Evolutionary conservation across 73 alveolate genomes (phyloP), one percentile per base, ranked within the genome.

Genomic region (Paraurostyla sp.): DNA sequence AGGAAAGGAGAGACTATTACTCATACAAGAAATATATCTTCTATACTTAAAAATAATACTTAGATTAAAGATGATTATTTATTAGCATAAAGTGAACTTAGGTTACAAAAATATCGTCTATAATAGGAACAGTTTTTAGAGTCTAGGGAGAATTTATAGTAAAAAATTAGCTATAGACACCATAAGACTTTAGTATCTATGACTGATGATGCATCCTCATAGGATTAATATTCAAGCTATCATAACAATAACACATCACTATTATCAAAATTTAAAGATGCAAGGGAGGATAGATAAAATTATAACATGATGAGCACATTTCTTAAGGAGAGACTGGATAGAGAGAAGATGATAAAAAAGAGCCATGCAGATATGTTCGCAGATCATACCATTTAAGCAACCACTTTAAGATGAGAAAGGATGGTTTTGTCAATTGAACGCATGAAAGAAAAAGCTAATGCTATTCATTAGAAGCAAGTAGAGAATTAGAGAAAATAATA

Each of bases 341-440:
- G 69, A 54, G 69, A 54, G 27, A 54, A 54, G 30, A 18, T 54
- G 9, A 54, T 54, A 4, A 54, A 35, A 54, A 4, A 35, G 23
- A 54, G 23, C 23, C 69, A 54, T 18, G 69, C 69, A 9, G 69
- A 54, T 54, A 54, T 54, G 69, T 54, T 54, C 23, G 69, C 69
- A 54, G 69, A 54, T 54, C 69, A 54, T 54, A 54, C 69, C 4
- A 54, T 54, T 13, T n/a, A 54, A 54, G 69, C 69, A 6, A 20
- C 9, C 4, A 54, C 69, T 9, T 18, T 54, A 4, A 4, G 69
- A n/a, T 20, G 69, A 54, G 69, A 54, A 18, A 4, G 69, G 9
- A 54, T 54, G 69, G 69, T n/a, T 9, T 18, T 54, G 9, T 54
- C 69, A 13, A 54, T 54, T 4, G 69, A 54, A 54, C 15, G 69